Evolutionary conservation across 352 stramenopile genomes (phyloP).

Genomic region (Globisporangium viniferum): DNA sequence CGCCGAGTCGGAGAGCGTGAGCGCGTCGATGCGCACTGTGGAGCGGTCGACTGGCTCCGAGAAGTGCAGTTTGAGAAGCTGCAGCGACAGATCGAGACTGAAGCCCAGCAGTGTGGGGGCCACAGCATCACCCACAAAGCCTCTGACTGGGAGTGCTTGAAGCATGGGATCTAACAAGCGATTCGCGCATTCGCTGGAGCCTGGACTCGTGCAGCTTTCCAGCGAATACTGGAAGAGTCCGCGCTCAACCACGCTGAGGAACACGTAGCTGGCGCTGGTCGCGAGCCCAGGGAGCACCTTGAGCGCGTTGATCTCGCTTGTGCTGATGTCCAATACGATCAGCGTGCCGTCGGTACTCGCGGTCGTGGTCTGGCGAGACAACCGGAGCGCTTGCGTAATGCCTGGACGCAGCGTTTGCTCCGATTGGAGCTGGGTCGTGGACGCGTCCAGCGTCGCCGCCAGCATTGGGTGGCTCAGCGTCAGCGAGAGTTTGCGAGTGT

Average conservation of each 20-base stretch:
- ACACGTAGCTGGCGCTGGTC: constrained; percentile 25
- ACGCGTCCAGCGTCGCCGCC: constrained; percentile 36
- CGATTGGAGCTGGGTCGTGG: constrained; percentile 47
- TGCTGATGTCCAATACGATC: constrained; percentile 41
- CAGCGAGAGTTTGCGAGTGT: constrained; percentile 32
- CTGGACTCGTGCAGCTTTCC: constrained; percentile 36
- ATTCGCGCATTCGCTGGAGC: constrained; percentile 29
- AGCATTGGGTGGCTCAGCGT: constrained; percentile 34
- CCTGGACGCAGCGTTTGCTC: constrained; percentile 9
- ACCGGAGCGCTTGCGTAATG: constrained; percentile 18
- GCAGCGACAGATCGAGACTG: constrained; percentile 48
- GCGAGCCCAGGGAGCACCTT: constrained; percentile 33
- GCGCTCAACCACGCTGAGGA: constrained; percentile 21
- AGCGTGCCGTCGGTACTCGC: constrained; percentile 34
- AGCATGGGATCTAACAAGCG: constrained; percentile 19
- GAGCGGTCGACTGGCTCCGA: constrained; percentile 55
- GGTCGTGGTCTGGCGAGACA: constrained; percentile 36
- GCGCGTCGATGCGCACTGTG: constrained; percentile 27
- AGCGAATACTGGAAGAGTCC: constrained; percentile 51
- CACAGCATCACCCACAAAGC: constrained; percentile 44
- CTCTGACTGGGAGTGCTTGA: constrained; percentile 24
- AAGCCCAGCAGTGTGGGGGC: constrained; percentile 50
- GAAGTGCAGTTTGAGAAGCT: constrained; percentile 65
- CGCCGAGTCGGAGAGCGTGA: constrained; percentile 45
- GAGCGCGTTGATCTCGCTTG: constrained; percentile 43